These are phyloP conservation scores for Fusarium guadeloupense DNA, from an alignment of 2,329 filamentous ascomycete species.

Conservation along the genomic window DNA sequence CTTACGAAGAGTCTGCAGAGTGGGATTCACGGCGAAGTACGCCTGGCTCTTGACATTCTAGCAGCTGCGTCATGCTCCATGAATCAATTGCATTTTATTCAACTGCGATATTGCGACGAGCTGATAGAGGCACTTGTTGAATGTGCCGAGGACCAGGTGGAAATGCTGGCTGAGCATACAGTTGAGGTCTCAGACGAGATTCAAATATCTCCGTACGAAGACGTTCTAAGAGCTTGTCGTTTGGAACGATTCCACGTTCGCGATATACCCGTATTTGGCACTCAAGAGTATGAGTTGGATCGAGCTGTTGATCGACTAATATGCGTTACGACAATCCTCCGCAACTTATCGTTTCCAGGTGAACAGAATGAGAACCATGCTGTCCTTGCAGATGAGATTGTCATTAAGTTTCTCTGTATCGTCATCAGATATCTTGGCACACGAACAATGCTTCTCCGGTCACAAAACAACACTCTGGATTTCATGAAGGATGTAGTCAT, in stretches of 20 bases:
- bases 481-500: conserved; percentile 97
- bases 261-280: conserved; percentile 78
- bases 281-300: conserved; percentile 81
- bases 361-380: conserved; percentile 71
- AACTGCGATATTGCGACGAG: conserved; percentile 82
- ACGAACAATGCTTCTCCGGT: conserved; percentile 84
- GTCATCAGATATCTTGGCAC: conserved; percentile 89
- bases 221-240: conserved; percentile 81
- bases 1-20: conserved; percentile 90
- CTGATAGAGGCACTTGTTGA: conserved; percentile 88
- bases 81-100: conserved; percentile 70
- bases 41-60: conserved; percentile 86
- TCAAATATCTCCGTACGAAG: conserved; percentile 85
- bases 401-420: conserved; percentile 85
- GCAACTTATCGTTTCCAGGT: conserved; percentile 88
- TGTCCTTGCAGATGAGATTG: conserved; percentile 76
- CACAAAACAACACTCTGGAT: conserved; percentile 85
- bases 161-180: conserved; percentile 83
- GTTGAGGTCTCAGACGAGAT: conserved; percentile 88
- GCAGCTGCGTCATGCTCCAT: conserved; percentile 72
- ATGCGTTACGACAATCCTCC: conserved; percentile 89
- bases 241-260: conserved; percentile 77
- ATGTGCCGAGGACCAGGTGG: conserved; percentile 88
- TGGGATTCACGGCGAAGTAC: conserved; percentile 88
- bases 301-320: conserved; percentile 87